Base-by-base conservation (phyloP, 805 yeast genomes). In the Candida silvatica region DNA sequence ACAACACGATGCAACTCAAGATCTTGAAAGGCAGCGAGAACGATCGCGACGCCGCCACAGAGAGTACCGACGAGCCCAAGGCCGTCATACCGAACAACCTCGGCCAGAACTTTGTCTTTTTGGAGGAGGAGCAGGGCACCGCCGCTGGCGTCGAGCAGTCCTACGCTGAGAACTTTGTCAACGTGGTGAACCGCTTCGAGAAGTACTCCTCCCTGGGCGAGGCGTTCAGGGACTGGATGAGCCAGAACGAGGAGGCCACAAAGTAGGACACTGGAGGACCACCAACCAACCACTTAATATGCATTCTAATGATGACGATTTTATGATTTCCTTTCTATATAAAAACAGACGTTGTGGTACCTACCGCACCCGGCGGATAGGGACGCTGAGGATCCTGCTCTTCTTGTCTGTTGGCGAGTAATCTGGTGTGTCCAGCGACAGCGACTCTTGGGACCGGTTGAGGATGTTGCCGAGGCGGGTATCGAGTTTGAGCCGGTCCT, bases 1-100 rank as follows among this genome's bases (percentile, higher is more conserved):
- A 87, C 56, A 88, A 88, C 56, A 88, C 97, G 3, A 75, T 74
- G 39, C 90, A 84, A 52, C 44, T 76, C 37, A 73, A 72, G 49
- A 54, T 85, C 36, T 64, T 82, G 37, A 85, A 85, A 57, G 84
- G 81, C 0, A 83, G 72, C 41, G 44, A 47, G 27, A 27, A 25
- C 12, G 18, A 23, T 17, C 27, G 12, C 6, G 30, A 8, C 12
- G 31, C 30, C 16, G n/a, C n/a, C n/a, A 27, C 35, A 3, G 17
- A 35, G 17, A 25, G 31, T 11, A 26, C 28, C 20, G 29, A 31
- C 17, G 17, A 35, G 3, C 27, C 35, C 27, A 14, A 32, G 20
- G 26, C 5, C 6, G 11, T 26, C 20, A 45, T 56, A 24, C 40
- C 46, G 23, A 48, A 52, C 38, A 52, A 58, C 3, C 39, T 58